Evolutionary conservation across 1,139 yeast species (phyloP), one percentile per base, ranked within the genome.

Genomic region (Suhomyces wounanorum): DNA sequence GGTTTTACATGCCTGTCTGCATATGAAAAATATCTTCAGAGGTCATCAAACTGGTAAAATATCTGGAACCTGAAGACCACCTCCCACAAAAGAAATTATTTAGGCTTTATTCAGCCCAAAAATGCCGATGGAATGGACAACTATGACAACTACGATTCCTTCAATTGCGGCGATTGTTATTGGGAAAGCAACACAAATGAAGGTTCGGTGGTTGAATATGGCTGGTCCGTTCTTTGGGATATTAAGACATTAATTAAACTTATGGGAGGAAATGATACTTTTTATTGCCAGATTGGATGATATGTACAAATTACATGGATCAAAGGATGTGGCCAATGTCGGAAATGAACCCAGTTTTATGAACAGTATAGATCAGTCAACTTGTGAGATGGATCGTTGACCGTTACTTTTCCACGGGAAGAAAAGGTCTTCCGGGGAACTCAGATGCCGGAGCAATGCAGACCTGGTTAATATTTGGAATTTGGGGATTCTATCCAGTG

Each of bases 271-370:
- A 55, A 67, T 30, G 66, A 62, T 1, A 59, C 61, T 4, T 69
- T 69, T 71, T 50, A 55, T 59, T 23, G 50, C 58, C 45, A 58
- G 77, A 30, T 59, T 73, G 33, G 73, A 73, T 53, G 73, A 70
- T 55, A 70, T 72, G 74, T 72, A 65, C 56, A 64, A 56, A 10
- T 59, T 70, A 18, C 56, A 64, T 47, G 74, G 74, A 2, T 23
- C 26, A 1, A 44, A 56, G 14, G 59, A 30, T n/a, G 33, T 30
- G 7, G 33, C 33, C 7, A 14, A 30, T 11, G 33, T 30, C 14
- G 33, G 33, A 30, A 30, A 30, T 11, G 33, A 30, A 30, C 33
- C 33, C 14, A 30, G 33, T 11, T 30, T 30, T 30, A 30, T n/a
- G 14, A 30, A n/a, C 33, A 30, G 11, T 7, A 30, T 7, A n/a